Evolutionary conservation across 805 yeast species (phyloP).

Genomic region (Sugiyamaella boreocaroliniensis): DNA sequence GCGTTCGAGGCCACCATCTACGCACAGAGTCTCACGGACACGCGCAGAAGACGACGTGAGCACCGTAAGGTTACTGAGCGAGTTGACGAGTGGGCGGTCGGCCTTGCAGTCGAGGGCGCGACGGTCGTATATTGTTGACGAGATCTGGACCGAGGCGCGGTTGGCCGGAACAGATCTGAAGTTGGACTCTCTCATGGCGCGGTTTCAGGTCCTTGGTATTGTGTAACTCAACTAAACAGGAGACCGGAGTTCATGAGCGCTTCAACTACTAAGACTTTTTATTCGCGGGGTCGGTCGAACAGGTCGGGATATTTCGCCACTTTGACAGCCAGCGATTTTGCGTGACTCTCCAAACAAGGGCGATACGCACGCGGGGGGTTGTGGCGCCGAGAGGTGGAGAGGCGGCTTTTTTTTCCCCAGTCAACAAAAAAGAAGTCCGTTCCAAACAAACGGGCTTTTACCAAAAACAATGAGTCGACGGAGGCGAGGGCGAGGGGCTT

Average conservation of each 20-base stretch:
- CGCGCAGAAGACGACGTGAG: conserved; percentile 79
- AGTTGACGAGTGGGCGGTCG: conserved; percentile 84
- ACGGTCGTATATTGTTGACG: conserved; percentile 83
- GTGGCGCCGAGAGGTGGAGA: too few species aligned
- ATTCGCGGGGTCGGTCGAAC: too few species aligned
- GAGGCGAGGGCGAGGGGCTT: too few species aligned
- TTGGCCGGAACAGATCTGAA: conserved; percentile 71
- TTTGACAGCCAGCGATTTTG: too few species aligned
- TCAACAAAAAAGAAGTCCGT: too few species aligned
- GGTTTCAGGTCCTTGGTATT: neutral
- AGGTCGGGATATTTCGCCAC: too few species aligned
- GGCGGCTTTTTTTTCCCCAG: too few species aligned
- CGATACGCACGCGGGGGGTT: too few species aligned
- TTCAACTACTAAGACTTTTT: too few species aligned
- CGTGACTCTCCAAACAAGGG: too few species aligned
- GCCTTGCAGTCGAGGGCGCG: conserved; percentile 88
- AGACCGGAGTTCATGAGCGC: neutral
- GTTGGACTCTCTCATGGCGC: conserved; percentile 81
- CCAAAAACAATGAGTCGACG: too few species aligned
- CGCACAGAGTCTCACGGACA: conserved; percentile 81
- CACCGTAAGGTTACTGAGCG: conserved; percentile 82
- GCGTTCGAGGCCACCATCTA: conserved; percentile 89
- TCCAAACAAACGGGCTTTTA: too few species aligned
- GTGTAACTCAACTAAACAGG: neutral
- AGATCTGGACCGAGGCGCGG: conserved; percentile 86